These are phyloP conservation scores for Mycogone perniciosa DNA, from an alignment of 2,329 filamentous ascomycete species.

Conservation along the genomic window DNA sequence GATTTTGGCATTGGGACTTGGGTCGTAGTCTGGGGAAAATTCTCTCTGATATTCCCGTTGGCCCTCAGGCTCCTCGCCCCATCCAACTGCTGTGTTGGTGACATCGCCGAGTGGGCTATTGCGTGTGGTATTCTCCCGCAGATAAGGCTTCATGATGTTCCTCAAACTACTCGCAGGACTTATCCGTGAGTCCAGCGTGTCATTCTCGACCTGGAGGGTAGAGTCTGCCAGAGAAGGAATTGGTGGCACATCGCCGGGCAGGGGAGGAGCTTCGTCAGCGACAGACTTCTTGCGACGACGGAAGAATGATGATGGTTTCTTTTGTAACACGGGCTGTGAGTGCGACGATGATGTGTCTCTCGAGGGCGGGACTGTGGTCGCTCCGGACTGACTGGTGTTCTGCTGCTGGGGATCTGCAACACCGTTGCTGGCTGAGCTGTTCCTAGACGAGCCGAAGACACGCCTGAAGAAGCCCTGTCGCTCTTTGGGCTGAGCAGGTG, in stretches of 20 bases:
- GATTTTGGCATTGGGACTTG: conserved; percentile 65
- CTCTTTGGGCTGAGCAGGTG: conserved; percentile 51
- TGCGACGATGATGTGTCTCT: conserved; percentile 41
- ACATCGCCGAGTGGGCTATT: conserved; percentile 20
- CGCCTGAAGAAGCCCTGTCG: conserved; percentile 86
- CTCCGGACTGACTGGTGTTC: conserved; percentile 29
- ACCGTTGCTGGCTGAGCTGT: conserved; percentile 27
- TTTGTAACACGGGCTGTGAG: conserved; percentile 57
- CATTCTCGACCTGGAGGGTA: conserved; percentile 21
- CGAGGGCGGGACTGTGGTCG: conserved; percentile 42
- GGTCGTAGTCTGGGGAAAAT: conserved; percentile 71
- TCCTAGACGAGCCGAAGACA: conserved; percentile 74
- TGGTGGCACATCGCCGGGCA: conserved; percentile 40
- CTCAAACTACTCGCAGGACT: conserved; percentile 76
- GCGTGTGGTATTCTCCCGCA: conserved; percentile 35
- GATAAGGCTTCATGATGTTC: conserved; percentile 80
- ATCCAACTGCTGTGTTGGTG: conserved; percentile 16
- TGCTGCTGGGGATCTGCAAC: conserved; percentile 27
- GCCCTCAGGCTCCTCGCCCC: conserved; percentile 22
- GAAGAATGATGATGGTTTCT: conserved; percentile 94
- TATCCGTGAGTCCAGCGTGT: conserved; percentile 33
- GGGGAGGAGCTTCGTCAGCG: conserved; percentile 60
- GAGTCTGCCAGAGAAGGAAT: conserved; percentile 32
- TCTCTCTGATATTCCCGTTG: conserved; percentile 42
- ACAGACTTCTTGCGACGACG: conserved; percentile 86